Evolutionary conservation across 75 land plant genomes (phyloP), one percentile per base, ranked within the genome.

Genomic region (Isoetes taiwanensis): DNA sequence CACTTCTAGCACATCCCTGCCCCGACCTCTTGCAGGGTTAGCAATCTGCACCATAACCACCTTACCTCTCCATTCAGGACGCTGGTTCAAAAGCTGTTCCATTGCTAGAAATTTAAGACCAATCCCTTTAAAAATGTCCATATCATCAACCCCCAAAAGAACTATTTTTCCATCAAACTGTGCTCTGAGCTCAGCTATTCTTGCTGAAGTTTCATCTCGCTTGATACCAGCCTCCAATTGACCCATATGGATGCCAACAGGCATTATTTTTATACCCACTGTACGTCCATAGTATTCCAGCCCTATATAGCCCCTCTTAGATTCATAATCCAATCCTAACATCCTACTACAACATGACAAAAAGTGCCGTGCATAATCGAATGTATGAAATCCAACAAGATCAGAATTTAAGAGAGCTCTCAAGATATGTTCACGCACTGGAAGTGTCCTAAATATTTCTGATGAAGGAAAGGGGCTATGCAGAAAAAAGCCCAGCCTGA

Each of bases 91-190:
- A 41, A 83, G 61, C 56, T 74, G 76, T 52, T 80, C 87, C 73
- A 83, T 64, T 3, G 87, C 87, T 43, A 80, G 62, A 4, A 83
- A 66, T 23, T 83, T 83, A 68, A 83, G 53, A 57, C 84, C 82
- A n/a, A 83, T 83, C 3, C 87, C 87, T 43, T 83, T 83, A 29
- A 83, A 83, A 2, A 83, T 80, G 54, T 83, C 86, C 82, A 82
- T 82, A 59, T 82, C 84, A 59, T 81, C 84, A 5, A 81, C 77
- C 17, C 85, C 85, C 24, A 83, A 70, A 66, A 83, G 54, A 11
- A 83, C 76, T 39, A 56, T 77, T 28, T 65, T 59, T 20, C 66
- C 75, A 52, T 37, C 62, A 52, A 74, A 83, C 39, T 67, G 67
- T 3, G 71, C 66, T 0, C 40, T 60, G 9, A 83, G 57, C 56